Percentiles rank a stretch among this genome's conserved stretches.
Conservation (phyloP, 1,284 basidiomycete genomes). For the Cystobasidiaceae sp. region DNA sequence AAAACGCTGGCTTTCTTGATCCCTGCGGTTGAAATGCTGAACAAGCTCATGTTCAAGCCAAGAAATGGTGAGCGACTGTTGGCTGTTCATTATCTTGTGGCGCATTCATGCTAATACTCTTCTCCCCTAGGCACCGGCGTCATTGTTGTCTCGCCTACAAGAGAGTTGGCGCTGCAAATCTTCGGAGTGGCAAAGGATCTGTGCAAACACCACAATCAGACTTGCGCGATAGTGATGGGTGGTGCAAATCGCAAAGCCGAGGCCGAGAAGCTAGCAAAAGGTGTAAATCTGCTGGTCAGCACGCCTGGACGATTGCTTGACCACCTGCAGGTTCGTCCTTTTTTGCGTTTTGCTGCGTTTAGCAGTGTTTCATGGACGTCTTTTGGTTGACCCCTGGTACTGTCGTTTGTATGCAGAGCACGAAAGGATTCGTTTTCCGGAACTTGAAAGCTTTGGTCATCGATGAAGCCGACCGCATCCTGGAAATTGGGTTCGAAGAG, state of each 20-base stretch:
- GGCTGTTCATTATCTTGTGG: not conserved
- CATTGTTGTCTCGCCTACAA: slow-evolving; percentile 89
- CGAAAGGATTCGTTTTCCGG: slow-evolving; percentile 90
- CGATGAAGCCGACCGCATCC: slow-evolving; percentile 96
- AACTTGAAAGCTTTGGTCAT: slow-evolving; percentile 94
- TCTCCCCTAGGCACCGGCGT: slow-evolving; percentile 77
- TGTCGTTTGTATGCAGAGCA: slow-evolving; percentile 65
- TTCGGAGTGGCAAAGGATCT: slow-evolving; percentile 97
- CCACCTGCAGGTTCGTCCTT: slow-evolving; percentile 60
- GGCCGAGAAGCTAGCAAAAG: slow-evolving; percentile 89
- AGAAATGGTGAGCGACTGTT: slow-evolving; percentile 67
- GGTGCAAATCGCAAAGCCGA: slow-evolving; percentile 94
- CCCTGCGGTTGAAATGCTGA: slow-evolving; percentile 86
- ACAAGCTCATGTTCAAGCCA: slow-evolving; percentile 93
- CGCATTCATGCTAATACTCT: not conserved
- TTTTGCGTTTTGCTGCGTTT: too few species aligned
- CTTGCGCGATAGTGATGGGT: slow-evolving; percentile 90
- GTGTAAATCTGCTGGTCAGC: slow-evolving; percentile 90
- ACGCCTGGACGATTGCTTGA: slow-evolving; percentile 90
- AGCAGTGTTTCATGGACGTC: slow-evolving; percentile 52
- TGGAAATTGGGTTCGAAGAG: slow-evolving; percentile 99
- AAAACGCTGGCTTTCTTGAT: slow-evolving; percentile 97
- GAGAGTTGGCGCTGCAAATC: slow-evolving; percentile 96
- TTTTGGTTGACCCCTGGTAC: not conserved
- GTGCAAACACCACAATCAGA: slow-evolving; percentile 92